Evolutionary conservation across 345 rosid species (phyloP).

Genomic region (Psidium guajava): DNA sequence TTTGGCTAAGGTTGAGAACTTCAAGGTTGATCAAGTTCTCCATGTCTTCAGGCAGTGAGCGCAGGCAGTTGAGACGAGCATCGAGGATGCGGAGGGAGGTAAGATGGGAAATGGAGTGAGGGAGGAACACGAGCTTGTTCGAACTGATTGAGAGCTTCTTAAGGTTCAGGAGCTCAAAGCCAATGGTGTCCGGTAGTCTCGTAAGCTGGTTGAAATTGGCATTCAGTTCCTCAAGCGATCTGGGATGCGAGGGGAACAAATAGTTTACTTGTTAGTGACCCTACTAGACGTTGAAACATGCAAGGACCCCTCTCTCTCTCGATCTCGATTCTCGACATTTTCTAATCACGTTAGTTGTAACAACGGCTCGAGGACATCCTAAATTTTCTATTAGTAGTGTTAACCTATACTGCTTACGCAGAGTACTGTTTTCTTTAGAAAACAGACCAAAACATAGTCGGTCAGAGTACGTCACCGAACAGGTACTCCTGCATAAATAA

Average conservation of each 20-base stretch:
- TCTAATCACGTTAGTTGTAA: neutral
- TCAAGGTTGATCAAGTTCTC: slow-evolving; percentile 67
- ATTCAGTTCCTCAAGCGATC: slow-evolving; percentile 72
- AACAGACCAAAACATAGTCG: neutral
- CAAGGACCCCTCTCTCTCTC: neutral
- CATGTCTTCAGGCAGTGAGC: slow-evolving; percentile 58
- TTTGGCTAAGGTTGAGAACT: slow-evolving; percentile 72
- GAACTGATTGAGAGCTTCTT: slow-evolving; percentile 66
- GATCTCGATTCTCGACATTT: neutral
- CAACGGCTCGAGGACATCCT: neutral
- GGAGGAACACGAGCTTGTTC: slow-evolving; percentile 61
- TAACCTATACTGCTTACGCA: neutral
- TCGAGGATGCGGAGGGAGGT: slow-evolving; percentile 49
- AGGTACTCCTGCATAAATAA: neutral
- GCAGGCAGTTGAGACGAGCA: slow-evolving; percentile 72
- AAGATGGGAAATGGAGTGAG: slow-evolving; percentile 53
- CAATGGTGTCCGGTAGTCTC: slow-evolving; percentile 56
- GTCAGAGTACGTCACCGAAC: neutral
- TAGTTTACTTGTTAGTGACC: neutral
- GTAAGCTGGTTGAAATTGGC: slow-evolving; percentile 83
- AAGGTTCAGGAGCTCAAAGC: slow-evolving; percentile 56
- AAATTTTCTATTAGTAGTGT: no score
- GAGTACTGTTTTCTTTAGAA: neutral
- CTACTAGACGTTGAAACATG: neutral
- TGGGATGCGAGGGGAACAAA: slow-evolving; percentile 2